Base-by-base conservation (phyloP, 2,329 filamentous ascomycete genomes). In the Byssothecium circinans region DNA sequence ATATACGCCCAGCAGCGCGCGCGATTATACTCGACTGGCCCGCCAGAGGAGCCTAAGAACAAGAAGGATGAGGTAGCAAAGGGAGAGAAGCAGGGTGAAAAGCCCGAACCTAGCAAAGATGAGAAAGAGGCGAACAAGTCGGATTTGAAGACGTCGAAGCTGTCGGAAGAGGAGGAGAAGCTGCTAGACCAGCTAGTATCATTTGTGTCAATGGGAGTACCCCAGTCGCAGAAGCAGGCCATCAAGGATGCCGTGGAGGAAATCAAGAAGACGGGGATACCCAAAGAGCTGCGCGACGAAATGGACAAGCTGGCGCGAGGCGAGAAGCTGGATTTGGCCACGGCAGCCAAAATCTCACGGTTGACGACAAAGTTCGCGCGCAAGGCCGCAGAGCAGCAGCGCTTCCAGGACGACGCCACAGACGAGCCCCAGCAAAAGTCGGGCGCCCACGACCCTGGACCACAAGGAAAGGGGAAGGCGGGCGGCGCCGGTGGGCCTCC, bases 241-340 rank as follows among this genome's bases (percentile, higher is more conserved):
- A 69, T 91, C 49, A 78, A 83, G 49, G 77, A 81, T 39, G 77
- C 84, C 8, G 72, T 88, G n/a, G 74, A 80, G 51, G 75, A 79
- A 22, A 78, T 92, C 51, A 83, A 85, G 72, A 77, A 78, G 50
- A 78, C 84, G 34, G 90, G 90, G 8, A 81, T 90, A 14, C 88
- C 89, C 1, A 61, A 73, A 18, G 88, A 90, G 64, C 72, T 90
- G 15, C 79, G 81, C 45, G 79, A 86, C 54, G 78, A 87, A 43
- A 80, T 86, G 69, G 77, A 83, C 41, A 78, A 78, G 54, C 73
- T 75, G 61, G 73, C 67, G 68, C 78, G 75, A 25, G 75, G 75
- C 25, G 71, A 76, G 54, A 68, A 70, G 45, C 62, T 80, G 25
- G 76, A 78, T 30, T 62, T 82, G 50, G 78, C 79, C 58, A 79